phyloP scores from a whole-genome alignment of 768 basidiomycete genomes.

The Termitomyces sp. region DNA sequence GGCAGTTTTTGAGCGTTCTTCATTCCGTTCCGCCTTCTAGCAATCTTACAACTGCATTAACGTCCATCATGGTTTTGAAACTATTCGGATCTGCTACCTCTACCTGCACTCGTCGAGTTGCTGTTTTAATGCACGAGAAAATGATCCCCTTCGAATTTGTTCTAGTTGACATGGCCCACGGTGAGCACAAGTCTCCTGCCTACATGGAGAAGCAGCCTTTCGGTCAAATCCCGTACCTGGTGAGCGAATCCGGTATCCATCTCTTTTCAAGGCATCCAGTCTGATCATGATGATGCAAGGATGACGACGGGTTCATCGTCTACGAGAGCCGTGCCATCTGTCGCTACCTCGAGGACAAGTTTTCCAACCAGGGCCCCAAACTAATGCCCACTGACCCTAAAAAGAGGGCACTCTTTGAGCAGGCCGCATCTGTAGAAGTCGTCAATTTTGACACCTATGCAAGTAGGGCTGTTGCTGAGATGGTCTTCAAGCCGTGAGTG shows the following conservation, averaged over 20 bases:
- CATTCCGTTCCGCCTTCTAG: neutral
- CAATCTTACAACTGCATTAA: neutral
- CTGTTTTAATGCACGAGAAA: slow-evolving; percentile 47
- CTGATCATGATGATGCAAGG: slow-evolving; percentile 15
- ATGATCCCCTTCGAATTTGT: slow-evolving; percentile 49
- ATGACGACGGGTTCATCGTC: slow-evolving; percentile 53
- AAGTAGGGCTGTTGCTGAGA: slow-evolving; percentile 36
- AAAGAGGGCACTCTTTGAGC: slow-evolving; percentile 35
- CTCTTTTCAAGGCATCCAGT: neutral
- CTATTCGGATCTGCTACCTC: slow-evolving; percentile 32
- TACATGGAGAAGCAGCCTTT: slow-evolving; percentile 54
- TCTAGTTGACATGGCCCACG: slow-evolving; percentile 33
- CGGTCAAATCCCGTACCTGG: slow-evolving; percentile 56
- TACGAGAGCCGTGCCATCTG: slow-evolving; percentile 60
- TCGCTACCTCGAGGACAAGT: slow-evolving; percentile 54
- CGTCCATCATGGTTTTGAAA: slow-evolving; percentile 34
- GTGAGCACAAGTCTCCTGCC: slow-evolving; percentile 40
- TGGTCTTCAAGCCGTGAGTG: slow-evolving; percentile 45
- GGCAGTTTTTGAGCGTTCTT: neutral
- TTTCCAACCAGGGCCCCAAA: slow-evolving; percentile 40
- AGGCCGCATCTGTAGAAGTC: slow-evolving; percentile 45
- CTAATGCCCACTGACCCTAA: slow-evolving; percentile 48
- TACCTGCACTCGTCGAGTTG: slow-evolving; percentile 48
- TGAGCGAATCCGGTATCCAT: slow-evolving; percentile 13
- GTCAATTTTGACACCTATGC: slow-evolving; percentile 44